These are phyloP conservation scores for Irpex sp. DNA, from an alignment of 1,284 basidiomycete species.

Conservation along the genomic window DNA sequence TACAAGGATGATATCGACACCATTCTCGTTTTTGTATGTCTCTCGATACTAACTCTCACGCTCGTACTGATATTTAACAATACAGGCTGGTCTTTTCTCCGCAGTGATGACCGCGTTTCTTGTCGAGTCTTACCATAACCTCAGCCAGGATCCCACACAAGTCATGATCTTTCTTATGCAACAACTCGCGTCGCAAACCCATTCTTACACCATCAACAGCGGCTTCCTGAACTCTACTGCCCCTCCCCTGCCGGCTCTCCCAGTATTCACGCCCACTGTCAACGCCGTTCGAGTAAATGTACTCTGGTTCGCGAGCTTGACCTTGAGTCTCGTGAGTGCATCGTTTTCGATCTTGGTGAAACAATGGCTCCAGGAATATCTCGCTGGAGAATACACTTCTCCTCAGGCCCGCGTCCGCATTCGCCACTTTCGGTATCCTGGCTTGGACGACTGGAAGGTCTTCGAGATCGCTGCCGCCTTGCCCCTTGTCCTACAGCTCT, in stretches of 20 bases:
- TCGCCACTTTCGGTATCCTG: conserved; percentile 7
- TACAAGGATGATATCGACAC: conserved; percentile 13
- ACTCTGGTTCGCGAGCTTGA: conserved; percentile 15
- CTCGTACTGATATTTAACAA: too few species aligned
- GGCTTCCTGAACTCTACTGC: conserved; percentile 1
- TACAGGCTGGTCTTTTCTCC: conserved; percentile 9
- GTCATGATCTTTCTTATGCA: not conserved
- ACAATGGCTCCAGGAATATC: conserved; percentile 16
- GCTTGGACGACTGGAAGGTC: conserved; percentile 11
- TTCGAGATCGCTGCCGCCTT: conserved; percentile 14
- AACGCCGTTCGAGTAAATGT: conserved; percentile 6
- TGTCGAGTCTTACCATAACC: not conserved
- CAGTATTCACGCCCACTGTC: not conserved
- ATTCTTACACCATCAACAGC: not conserved
- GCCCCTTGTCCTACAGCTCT: conserved; percentile 14
- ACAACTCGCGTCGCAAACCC: not conserved
- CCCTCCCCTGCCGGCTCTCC: not conserved
- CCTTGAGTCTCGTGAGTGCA: conserved; percentile 14
- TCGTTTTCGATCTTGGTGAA: conserved; percentile 14
- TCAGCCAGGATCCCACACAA: not conserved
- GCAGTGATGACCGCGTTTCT: conserved; percentile 2
- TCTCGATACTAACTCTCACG: not conserved
- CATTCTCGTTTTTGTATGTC: conserved; percentile 9
- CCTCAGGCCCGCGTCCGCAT: conserved; percentile 4
- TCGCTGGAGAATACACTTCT: conserved; percentile 3